Evolutionary conservation across 2,329 filamentous ascomycete species (phyloP), one percentile per base, ranked within the genome.

Genomic region (Diaporthe longicolla): DNA sequence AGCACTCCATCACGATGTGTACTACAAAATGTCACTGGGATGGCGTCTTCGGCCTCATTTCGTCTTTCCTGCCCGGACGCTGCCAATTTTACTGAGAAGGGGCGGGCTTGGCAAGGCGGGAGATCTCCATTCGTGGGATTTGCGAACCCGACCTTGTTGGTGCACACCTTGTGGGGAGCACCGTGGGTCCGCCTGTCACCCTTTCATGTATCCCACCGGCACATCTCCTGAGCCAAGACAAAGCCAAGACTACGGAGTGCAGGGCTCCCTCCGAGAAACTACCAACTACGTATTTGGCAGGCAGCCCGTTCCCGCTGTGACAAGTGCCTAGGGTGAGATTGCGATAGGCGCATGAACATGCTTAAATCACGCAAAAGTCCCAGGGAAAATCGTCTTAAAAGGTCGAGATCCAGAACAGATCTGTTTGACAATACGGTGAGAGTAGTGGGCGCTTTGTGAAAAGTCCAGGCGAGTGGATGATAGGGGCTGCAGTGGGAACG

Each of bases 111-210:
- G 68, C 68, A 35, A n/a, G 17, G 35, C 55, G 68, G 50, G 55
- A 55, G 52, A 59, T 59, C 50, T 57, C 21, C 26, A 70, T 70
- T 70, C 68, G 68, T 70, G 52, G 68, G 68, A 70, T 57, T 70
- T 70, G 52, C 35, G 26, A 59, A 40, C 37, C 52, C 52, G 68
- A 50, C 4, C 24, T n/a, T 17, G n/a, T 32, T 32, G 50, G 52
- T n/a, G 55, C 55, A 59, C 68, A 32, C 43, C 68, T 48, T 59
- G 68, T 70, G 63, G 63, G 29, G 63, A 66, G 45, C 48, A 4
- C 45, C 45, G 63, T 66, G 63, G 63, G 63, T 66, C 61, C 61
- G 43, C 19, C 61, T 8, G 45, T 32, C 26, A n/a, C 43, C 61
- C 61, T 50, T 66, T 66, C 61, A 66, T 66, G 61, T 66, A 21